Percentiles rank a stretch among this genome's conserved stretches.
These are phyloP conservation scores for Wickerhamomyces strasburgensis DNA, from an alignment of 805 yeast genomes.

Conservation along the genomic window DNA sequence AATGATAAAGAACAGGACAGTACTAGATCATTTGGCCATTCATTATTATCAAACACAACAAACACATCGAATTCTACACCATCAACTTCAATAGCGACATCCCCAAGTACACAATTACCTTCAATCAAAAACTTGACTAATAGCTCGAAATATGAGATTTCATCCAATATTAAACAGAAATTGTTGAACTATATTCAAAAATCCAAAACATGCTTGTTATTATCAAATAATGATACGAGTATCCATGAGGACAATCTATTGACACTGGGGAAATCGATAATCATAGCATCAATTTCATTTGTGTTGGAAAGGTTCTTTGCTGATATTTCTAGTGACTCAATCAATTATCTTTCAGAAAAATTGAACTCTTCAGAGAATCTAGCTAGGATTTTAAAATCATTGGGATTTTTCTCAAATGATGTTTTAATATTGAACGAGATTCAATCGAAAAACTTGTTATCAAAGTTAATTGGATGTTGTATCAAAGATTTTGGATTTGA, in stretches of 20 bases:
- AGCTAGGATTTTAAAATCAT: slow-evolving; percentile 32
- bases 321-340: slow-evolving; percentile 48
- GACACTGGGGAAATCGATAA: slow-evolving; percentile 52
- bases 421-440: slow-evolving; percentile 37
- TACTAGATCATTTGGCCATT: slow-evolving; percentile 7
- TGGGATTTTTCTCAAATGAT: slow-evolving; percentile 31
- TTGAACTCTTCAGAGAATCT: slow-evolving; percentile 35
- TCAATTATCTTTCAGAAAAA: slow-evolving; percentile 44
- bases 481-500: slow-evolving; percentile 81
- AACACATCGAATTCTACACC: slow-evolving; percentile 9
- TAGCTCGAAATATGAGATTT: slow-evolving; percentile 12
- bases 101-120: slow-evolving; percentile 15
- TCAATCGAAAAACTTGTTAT: slow-evolving; percentile 49
- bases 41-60: slow-evolving; percentile 8
- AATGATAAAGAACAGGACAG: not conserved
- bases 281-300: slow-evolving; percentile 51
- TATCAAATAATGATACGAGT: slow-evolving; percentile 26
- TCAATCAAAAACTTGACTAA: slow-evolving; percentile 10
- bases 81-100: slow-evolving; percentile 11
- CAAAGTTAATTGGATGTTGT: slow-evolving; percentile 61
- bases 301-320: slow-evolving; percentile 61
- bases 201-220: slow-evolving; percentile 57
- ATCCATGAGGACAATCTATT: slow-evolving; percentile 41
- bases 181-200: slow-evolving; percentile 47
- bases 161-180: slow-evolving; percentile 29